Base-by-base conservation (phyloP, 2,329 filamentous ascomycete genomes). In the Cryphonectria japonica region DNA sequence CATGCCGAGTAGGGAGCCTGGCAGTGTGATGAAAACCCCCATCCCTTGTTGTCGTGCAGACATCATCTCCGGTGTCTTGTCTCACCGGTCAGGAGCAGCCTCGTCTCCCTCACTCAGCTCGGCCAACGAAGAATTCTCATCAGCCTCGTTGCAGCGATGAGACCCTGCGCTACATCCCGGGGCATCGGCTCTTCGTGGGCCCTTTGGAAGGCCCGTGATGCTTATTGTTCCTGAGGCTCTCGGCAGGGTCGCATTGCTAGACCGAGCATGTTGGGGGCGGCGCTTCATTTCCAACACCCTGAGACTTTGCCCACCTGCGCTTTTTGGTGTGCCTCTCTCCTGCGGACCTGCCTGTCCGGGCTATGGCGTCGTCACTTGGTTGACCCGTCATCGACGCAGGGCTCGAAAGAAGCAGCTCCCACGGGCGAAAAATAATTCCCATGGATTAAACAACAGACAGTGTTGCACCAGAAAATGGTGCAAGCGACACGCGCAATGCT, bases 101-200 rank as follows among this genome's bases (percentile, higher is more conserved):
- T 37, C 19, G 63, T n/a, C 43, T n/a, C 43, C 63, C 41, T 65
- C 63, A 37, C 41, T 65, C 63, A 37, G 39, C 59, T 61, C 19
- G 59, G 32, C 16, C 22, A 7, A 34, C 61, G 4, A 50, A 2
- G 22, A n/a, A 2, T 50, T n/a, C 22, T 26, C 61, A 9, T 64
- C 61, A 64, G 61, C 61, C 19, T 57, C 50, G 64, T 59, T 37
- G 64, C 64, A 57, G 22, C 46, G 34, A 57, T 66, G 39, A 50
- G 22, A 59, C 39, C 37, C 50, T 66, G 32, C 22, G 43, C 63
- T 65, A n/a, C 43, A 19, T 34, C 26, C 63, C 26, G 41, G 11
- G 16, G 63, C 59, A 39, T 65, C 63, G 63, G 61, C 37, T 39
- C 39, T 39, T 46, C 61, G 41, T 52, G 63, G 54, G 63, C 63